Evolutionary conservation across 2,329 filamentous ascomycete species (phyloP).

Genomic region (Cryoendolithus antarcticus): DNA sequence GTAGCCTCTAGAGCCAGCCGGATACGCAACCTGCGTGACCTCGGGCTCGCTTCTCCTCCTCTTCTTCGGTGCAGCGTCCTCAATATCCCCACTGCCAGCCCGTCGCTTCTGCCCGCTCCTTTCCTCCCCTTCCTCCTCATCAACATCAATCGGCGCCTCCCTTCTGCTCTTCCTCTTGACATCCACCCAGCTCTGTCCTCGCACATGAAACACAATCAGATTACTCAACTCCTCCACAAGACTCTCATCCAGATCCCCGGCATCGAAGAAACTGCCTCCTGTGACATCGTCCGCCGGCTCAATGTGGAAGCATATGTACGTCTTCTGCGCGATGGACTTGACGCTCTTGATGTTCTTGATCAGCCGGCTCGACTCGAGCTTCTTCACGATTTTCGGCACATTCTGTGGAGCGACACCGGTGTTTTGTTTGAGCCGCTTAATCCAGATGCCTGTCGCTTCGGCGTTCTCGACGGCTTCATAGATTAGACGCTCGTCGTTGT

Average conservation of each 20-base stretch:
- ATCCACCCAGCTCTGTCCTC: conserved; percentile 57
- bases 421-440: conserved; percentile 65
- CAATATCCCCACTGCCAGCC: conserved; percentile 15
- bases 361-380: conserved; percentile 66
- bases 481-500: conserved; percentile 65
- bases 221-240: conserved; percentile 69
- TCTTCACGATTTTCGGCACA: conserved; percentile 70
- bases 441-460: conserved; percentile 80
- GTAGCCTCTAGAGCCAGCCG: conserved; percentile 45
- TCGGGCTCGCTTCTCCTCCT: conserved; percentile 10
- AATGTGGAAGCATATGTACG: conserved; percentile 84
- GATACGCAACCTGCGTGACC: conserved; percentile 18
- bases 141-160: conserved; percentile 2
- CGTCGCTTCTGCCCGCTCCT: conserved; percentile 17
- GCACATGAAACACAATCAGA: conserved; percentile 62
- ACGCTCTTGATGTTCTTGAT: conserved; percentile 87
- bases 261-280: conserved; percentile 88
- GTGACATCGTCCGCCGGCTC: conserved; percentile 81
- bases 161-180: conserved; percentile 17
- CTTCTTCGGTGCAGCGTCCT: conserved; percentile 21
- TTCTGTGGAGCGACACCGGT: conserved; percentile 75
- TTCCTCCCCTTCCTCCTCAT: conserved; percentile 1
- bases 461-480: conserved; percentile 83
- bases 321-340: conserved; percentile 81
- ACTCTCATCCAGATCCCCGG: conserved; percentile 76